These are phyloP conservation scores for Trametes cingulata DNA, from an alignment of 768 basidiomycete genomes.

Conservation along the genomic window DNA sequence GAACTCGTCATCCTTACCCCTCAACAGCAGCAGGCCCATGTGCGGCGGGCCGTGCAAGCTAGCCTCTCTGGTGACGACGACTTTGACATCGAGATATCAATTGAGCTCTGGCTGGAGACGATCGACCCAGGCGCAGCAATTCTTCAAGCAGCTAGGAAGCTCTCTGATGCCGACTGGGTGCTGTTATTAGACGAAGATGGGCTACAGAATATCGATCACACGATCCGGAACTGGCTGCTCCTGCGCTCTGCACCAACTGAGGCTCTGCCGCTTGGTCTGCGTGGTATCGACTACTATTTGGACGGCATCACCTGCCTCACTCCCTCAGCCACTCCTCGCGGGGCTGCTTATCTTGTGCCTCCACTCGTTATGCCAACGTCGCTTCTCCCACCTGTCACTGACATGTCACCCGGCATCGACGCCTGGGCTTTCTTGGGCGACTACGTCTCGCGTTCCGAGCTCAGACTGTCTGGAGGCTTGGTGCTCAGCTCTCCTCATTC, in stretches of 20 bases:
- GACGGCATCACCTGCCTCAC: constrained; percentile 23
- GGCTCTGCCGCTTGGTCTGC: constrained; percentile 44
- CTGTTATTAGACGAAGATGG: constrained; percentile 54
- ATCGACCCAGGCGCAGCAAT: constrained; percentile 28
- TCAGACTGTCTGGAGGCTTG: constrained; percentile 41
- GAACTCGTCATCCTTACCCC: constrained; percentile 54
- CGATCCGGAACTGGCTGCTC: constrained; percentile 42
- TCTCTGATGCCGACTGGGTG: constrained; percentile 50
- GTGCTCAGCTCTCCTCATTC: constrained; percentile 25
- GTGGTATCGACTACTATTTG: constrained; percentile 30
- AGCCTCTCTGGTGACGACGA: constrained; percentile 31
- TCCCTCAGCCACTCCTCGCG: constrained; percentile 34
- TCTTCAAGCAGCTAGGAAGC: constrained; percentile 40
- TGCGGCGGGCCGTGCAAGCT: constrained; percentile 38
- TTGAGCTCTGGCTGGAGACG: constrained; percentile 35
- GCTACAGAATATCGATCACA: constrained; percentile 36
- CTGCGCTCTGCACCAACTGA: constrained; percentile 36
- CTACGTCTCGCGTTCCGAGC: constrained; percentile 28
- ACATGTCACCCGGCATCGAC: constrained; percentile 10
- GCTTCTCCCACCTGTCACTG: constrained; percentile 25
- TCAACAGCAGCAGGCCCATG: constrained; percentile 34
- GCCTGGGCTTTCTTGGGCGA: constrained; percentile 34
- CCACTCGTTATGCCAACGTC: constrained; percentile 54
- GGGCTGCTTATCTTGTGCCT: constrained; percentile 56
- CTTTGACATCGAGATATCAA: constrained; percentile 43